Evolutionary conservation across 345 rosid genomes (phyloP).

Genomic region (Cochlearia excelsa): DNA sequence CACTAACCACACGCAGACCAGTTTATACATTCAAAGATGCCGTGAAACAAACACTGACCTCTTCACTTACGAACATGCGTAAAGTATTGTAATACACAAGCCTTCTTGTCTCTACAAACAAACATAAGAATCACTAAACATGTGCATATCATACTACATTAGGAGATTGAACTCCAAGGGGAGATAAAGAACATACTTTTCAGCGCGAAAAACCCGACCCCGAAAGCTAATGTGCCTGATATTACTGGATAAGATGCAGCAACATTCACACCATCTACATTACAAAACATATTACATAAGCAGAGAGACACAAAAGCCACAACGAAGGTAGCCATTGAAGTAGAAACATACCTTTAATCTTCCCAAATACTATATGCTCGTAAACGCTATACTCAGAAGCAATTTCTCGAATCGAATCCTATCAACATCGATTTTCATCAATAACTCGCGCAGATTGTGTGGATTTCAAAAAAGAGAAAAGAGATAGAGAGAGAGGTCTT

Average conservation of each 20-base stretch:
- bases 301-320: not conserved
- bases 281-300: not conserved
- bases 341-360: slow-evolving; percentile 56
- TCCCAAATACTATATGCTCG: slow-evolving; percentile 54
- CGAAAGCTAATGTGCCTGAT: slow-evolving; percentile 50
- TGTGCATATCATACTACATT: not conserved
- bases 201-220: slow-evolving; percentile 56
- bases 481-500: too few species aligned
- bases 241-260: slow-evolving; percentile 66
- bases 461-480: too few species aligned
- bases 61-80: slow-evolving; percentile 67
- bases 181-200: slow-evolving; percentile 46
- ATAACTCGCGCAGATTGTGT: too few species aligned
- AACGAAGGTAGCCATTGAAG: not conserved
- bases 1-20: not conserved
- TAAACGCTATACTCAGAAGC: slow-evolving; percentile 54
- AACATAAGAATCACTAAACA: slow-evolving; percentile 8
- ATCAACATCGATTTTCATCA: not conserved
- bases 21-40: slow-evolving; percentile 1
- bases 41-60: slow-evolving; percentile 42
- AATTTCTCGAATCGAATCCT: slow-evolving; percentile 57
- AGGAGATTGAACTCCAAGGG: not conserved
- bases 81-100: slow-evolving; percentile 63
- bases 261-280: slow-evolving; percentile 59
- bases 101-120: slow-evolving; percentile 69